A percentile compares a stretch with the other conserved stretches of the same genome.
These are phyloP conservation scores for Fusarium luffae DNA, from an alignment of 2,329 filamentous ascomycete genomes.

Conservation along the genomic window DNA sequence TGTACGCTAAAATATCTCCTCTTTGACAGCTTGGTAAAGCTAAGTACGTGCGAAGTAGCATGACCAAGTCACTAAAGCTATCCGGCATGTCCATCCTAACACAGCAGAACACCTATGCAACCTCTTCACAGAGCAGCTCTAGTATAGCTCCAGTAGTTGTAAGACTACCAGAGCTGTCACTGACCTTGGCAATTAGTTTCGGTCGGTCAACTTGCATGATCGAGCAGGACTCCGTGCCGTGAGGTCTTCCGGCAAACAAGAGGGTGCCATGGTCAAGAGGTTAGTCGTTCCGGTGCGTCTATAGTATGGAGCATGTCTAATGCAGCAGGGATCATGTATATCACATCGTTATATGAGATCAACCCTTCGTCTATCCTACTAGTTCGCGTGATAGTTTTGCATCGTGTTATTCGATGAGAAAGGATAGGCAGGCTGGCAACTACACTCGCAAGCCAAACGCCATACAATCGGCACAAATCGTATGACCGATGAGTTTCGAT, in stretches of 20 bases:
- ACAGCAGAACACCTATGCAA: background rate
- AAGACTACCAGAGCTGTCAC: background rate
- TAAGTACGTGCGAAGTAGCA: background rate
- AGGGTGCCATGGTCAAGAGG: constrained; percentile 1
- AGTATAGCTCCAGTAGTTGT: background rate
- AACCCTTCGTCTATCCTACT: too few species aligned
- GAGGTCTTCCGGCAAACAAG: background rate
- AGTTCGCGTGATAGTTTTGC: background rate
- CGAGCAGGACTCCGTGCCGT: background rate
- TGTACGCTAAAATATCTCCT: background rate
- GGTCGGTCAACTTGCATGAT: background rate
- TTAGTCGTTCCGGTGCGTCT: background rate
- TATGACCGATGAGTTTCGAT: background rate
- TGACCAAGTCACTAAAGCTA: background rate
- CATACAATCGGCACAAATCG: background rate
- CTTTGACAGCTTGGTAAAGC: background rate
- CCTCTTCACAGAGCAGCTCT: background rate
- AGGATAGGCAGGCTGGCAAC: background rate
- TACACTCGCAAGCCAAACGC: background rate
- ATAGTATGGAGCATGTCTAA: background rate
- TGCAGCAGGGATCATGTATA: background rate
- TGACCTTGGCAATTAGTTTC: too few species aligned
- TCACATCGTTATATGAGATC: background rate
- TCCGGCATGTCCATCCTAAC: background rate
- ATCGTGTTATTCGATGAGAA: background rate